Conservation (phyloP, 2,329 filamentous ascomycete genomes). For the Ophiostoma sp. region DNA sequence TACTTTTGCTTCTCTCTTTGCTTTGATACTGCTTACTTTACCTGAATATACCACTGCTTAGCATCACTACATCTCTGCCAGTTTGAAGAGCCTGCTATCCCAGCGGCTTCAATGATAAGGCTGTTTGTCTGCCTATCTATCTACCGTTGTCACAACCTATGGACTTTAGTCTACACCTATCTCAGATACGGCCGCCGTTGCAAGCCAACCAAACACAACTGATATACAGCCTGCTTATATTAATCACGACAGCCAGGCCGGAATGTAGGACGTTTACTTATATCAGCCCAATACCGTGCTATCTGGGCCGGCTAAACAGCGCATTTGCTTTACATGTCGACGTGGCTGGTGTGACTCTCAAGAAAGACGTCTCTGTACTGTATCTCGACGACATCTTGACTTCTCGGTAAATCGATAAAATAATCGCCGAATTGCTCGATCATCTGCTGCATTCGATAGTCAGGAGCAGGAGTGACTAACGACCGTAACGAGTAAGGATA, state of each 20-base stretch:
- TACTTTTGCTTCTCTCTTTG: background rate
- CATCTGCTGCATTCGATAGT: background rate
- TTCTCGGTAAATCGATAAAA: background rate
- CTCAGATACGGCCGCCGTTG: too few species aligned
- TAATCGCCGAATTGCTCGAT: background rate
- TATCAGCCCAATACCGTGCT: background rate
- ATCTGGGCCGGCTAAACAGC: background rate
- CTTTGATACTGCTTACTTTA: background rate
- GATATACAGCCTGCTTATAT: background rate
- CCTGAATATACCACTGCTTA: constrained; percentile 6
- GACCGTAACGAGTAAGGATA: background rate
- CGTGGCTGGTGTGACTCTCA: background rate
- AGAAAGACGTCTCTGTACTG: background rate
- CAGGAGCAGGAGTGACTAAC: background rate
- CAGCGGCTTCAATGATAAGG: too few species aligned
- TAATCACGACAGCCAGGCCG: background rate
- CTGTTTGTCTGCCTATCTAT: too few species aligned
- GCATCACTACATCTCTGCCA: background rate
- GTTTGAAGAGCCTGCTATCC: too few species aligned
- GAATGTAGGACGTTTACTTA: background rate
- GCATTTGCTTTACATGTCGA: background rate
- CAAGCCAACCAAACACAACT: background rate
- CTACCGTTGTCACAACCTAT: too few species aligned
- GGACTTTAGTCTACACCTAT: too few species aligned
- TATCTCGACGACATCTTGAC: background rate